Conservation (phyloP, 73 alveolate species). For the Breviolum minutum region DNA sequence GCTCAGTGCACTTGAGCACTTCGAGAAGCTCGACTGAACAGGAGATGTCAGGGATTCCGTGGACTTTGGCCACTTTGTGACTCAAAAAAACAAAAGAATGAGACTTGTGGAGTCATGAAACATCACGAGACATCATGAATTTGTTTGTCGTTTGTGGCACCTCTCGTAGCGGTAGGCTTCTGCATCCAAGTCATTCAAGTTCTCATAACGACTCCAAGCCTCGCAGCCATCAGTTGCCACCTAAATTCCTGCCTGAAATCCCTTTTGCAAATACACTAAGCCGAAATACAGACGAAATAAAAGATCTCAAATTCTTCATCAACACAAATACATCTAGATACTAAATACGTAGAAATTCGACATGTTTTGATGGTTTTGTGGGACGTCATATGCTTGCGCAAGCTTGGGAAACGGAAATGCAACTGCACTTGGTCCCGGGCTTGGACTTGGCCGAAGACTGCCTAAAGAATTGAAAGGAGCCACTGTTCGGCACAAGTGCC, state of each 20-base stretch:
- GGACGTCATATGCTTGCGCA: no score
- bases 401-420: neutral
- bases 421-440: conserved; percentile 26
- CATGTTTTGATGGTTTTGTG: no score
- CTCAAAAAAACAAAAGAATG: neutral
- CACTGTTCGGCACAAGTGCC: neutral
- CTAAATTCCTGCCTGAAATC: neutral
- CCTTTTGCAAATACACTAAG: neutral
- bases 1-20: conserved; percentile 5
- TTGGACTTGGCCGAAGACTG: conserved; percentile 31
- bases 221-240: neutral
- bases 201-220: conserved; percentile 87
- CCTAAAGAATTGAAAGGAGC: neutral
- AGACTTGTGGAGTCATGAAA: neutral
- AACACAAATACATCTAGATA: no score
- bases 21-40: conserved; percentile 41
- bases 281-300: neutral
- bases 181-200: conserved; percentile 66
- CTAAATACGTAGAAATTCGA: no score
- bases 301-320: no score
- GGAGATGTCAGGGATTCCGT: neutral
- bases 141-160: neutral
- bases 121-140: neutral
- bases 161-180: conserved; percentile 64
- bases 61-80: neutral